A percentile compares a stretch with the other conserved stretches of the same genome.
These are phyloP conservation scores for Annona cherimola DNA, from an alignment of 164 flowering plant species.

Conservation along the genomic window DNA sequence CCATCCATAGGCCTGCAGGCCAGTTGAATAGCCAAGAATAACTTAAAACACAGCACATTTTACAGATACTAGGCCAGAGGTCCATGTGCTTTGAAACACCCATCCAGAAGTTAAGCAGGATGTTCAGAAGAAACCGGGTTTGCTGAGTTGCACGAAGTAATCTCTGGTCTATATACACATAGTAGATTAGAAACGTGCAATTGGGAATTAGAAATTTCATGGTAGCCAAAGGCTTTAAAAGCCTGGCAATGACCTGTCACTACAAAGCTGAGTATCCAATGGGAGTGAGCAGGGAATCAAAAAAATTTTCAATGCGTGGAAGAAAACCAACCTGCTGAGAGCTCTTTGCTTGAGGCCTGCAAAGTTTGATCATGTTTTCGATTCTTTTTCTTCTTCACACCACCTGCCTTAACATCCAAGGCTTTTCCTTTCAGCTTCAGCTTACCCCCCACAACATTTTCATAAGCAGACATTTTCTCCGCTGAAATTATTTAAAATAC, in stretches of 20 bases:
- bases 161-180: background rate
- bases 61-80: background rate
- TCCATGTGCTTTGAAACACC: background rate
- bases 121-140: background rate
- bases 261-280: background rate
- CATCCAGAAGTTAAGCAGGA: background rate
- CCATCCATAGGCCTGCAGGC: background rate
- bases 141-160: background rate
- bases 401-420: slow-evolving; percentile 63
- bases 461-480: slow-evolving; percentile 52
- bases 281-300: background rate
- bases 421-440: slow-evolving; percentile 80
- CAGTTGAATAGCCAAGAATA: background rate
- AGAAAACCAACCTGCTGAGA: slow-evolving; percentile 30
- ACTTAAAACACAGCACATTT: background rate
- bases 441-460: too few species aligned
- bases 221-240: background rate
- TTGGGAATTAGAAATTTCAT: background rate
- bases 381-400: slow-evolving; percentile 65
- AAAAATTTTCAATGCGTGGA: background rate
- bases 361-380: slow-evolving; percentile 38
- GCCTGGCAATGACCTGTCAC: background rate
- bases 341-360: slow-evolving; percentile 28
- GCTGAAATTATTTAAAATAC: background rate
- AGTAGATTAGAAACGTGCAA: background rate